Evolutionary conservation across 2,329 filamentous ascomycete genomes (phyloP).

Genomic region (Aspergillus unguis): DNA sequence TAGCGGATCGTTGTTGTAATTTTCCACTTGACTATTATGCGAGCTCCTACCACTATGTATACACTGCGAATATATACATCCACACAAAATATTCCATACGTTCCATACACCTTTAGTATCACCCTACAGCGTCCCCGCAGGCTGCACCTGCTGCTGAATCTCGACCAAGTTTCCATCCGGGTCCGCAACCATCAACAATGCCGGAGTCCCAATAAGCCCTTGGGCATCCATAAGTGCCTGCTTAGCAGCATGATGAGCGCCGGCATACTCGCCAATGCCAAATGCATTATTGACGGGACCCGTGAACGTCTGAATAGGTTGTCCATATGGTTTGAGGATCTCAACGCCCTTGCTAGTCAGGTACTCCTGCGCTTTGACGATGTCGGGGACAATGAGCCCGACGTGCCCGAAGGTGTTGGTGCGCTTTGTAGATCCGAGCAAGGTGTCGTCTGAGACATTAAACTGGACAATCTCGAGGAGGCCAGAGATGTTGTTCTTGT

Average conservation of each 20-base stretch:
- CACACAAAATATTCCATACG: background rate
- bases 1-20: no score
- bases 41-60: background rate
- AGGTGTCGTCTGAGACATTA: conserved; percentile 4
- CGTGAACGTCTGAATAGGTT: background rate
- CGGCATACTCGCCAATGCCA: conserved; percentile 7
- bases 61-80: background rate
- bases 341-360: conserved; percentile 1
- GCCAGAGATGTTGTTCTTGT: conserved; percentile 9
- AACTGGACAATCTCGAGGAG: conserved; percentile 9
- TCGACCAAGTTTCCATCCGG: conserved; percentile 9
- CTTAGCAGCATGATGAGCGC: conserved; percentile 5
- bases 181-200: conserved; percentile 3
- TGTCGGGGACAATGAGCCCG: conserved; percentile 5
- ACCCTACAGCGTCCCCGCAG: background rate
- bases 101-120: no score
- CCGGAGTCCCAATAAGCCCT: background rate
- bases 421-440: background rate
- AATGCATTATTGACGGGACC: conserved; percentile 6
- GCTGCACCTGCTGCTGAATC: conserved; percentile 10
- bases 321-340: conserved; percentile 1
- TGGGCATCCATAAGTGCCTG: conserved; percentile 8
- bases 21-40: no score
- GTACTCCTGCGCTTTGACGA: conserved; percentile 7
- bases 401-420: conserved; percentile 8